Base-by-base conservation (phyloP, 2,329 filamentous ascomycete species). In the Claviceps sp. region DNA sequence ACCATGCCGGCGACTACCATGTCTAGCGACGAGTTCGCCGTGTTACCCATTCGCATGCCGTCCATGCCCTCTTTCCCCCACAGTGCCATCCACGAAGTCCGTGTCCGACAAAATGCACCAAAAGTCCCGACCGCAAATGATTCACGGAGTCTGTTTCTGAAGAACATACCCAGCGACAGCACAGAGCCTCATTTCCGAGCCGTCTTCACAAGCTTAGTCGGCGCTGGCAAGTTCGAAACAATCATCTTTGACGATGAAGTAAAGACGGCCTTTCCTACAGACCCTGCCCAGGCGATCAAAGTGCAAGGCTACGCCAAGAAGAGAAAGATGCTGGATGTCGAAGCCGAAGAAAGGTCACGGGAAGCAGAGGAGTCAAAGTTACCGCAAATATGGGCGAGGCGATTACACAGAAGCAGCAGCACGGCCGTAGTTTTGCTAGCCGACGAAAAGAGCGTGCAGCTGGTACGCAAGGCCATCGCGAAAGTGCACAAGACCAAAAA, bases 161-260 rank as follows among this genome's bases (percentile, higher is more conserved):
- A 90, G 57, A 97, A 98, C 62, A 71, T 94, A 1, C 93, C 93
- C 6, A 75, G 85, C 56, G 90, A 96, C 63, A 84, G 88, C 54
- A 94, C 88, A 4, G 83, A 88, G 52, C 67, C 74, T 1, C 87
- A 90, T 60, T 75, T 97, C 43, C 82, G 88, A 45, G 75, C 82
- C 43, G 71, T 97, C 0, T 94, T 97, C 59, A 71, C 79, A 1
- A 73, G 77, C 1, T 78, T 94, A 16, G 76, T 96, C 0, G 85
- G 87, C 8, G 82, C 85, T 0, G 87, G 86, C 2, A 77, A 85
- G 47, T 85, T 97, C 47, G 88, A 95, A 66, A 75, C 72, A 50
- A 84, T 94, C 5, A 72, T 77, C 0, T 96, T 97, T 57, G 85
- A 89, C 57, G 75, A 77, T 57, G 75, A 81, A 56, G 67, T 75